These are phyloP conservation scores for Suhomyces terraborum DNA, from an alignment of 1,139 yeast genomes.

Conservation along the genomic window DNA sequence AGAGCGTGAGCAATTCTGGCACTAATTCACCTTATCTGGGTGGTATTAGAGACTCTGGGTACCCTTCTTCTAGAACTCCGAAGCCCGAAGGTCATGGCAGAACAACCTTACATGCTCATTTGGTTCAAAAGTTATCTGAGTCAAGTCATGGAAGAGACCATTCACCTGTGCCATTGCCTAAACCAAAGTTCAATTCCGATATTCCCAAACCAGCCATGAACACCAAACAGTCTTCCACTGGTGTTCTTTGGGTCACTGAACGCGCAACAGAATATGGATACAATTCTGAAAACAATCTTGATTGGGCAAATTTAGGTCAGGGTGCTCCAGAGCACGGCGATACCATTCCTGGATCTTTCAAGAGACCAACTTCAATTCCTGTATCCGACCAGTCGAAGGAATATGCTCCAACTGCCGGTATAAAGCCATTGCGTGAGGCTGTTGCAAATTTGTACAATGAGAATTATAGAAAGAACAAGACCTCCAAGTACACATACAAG, in stretches of 20 bases:
- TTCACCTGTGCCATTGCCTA: slow-evolving; percentile 56
- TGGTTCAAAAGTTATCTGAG: slow-evolving; percentile 35
- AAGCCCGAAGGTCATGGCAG: slow-evolving; percentile 13
- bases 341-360: slow-evolving; percentile 60
- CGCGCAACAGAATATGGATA: slow-evolving; percentile 65
- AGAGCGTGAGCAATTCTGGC: slow-evolving; percentile 2
- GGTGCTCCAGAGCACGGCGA: slow-evolving; percentile 75
- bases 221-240: slow-evolving; percentile 64
- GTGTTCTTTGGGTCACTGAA: slow-evolving; percentile 72
- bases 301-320: slow-evolving; percentile 70
- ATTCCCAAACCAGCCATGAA: slow-evolving; percentile 64
- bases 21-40: slow-evolving; percentile 13
- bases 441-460: slow-evolving; percentile 64
- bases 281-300: slow-evolving; percentile 46
- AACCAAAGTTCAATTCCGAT: slow-evolving; percentile 46
- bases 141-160: slow-evolving; percentile 42
- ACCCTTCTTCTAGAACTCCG: slow-evolving; percentile 28
- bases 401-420: slow-evolving; percentile 68
- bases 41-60: slow-evolving; percentile 14
- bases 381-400: slow-evolving; percentile 58
- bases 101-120: slow-evolving; percentile 18
- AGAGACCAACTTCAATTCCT: slow-evolving; percentile 54
- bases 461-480: slow-evolving; percentile 52
- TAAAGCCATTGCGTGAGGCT: slow-evolving; percentile 58
- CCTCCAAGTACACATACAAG: slow-evolving; percentile 61